Base-by-base conservation (phyloP, 768 basidiomycete species). In the Phaffia australis region DNA sequence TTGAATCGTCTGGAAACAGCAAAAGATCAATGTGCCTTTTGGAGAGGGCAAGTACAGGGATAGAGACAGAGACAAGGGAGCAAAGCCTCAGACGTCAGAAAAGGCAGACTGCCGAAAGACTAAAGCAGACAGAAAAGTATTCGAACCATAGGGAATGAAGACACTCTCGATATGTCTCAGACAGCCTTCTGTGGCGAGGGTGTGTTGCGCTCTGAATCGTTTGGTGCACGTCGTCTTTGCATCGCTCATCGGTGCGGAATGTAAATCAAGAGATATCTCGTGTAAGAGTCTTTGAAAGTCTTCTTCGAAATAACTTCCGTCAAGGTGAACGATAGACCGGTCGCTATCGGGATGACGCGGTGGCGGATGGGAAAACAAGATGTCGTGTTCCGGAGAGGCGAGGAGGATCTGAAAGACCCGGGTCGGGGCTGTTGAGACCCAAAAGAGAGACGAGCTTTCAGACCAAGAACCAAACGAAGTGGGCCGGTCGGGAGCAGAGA, bases 391-490 rank as follows among this genome's bases (percentile, higher is more conserved):
- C 42, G 81, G 79, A 52, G 80, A 75, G 76, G 87, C 87, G 71
- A 80, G 77, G 58, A 90, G 79, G 70, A 90, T 85, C 78, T 90
- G 88, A 74, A 91, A 89, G 62, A 89, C 84, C 60, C 87, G 79
- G 60, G 79, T 68, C 4, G 76, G 76, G 30, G 70, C 65, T 51
- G 69, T 32, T 1, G 6, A 9, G 55, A 16, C 62, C 14, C 25
- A 54, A 1, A 14, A 19, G 46, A 29, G 23, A 29, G 19, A 27
- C 3, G 32, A 30, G n/a, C 21, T 30, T 21, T 25, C 8, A 25
- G 60, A 16, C 60, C n/a, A n/a, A n/a, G n/a, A n/a, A n/a, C n/a
- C n/a, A n/a, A n/a, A n/a, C n/a, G n/a, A 30, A 25, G 58, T 60
- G 8, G 51, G 59, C 2, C n/a, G 32, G 59, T 25, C 47, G 8